phyloP scores from a whole-genome alignment of 495 filamentous ascomycete genomes.

The Lasiosphaeriaceae sp. region DNA sequence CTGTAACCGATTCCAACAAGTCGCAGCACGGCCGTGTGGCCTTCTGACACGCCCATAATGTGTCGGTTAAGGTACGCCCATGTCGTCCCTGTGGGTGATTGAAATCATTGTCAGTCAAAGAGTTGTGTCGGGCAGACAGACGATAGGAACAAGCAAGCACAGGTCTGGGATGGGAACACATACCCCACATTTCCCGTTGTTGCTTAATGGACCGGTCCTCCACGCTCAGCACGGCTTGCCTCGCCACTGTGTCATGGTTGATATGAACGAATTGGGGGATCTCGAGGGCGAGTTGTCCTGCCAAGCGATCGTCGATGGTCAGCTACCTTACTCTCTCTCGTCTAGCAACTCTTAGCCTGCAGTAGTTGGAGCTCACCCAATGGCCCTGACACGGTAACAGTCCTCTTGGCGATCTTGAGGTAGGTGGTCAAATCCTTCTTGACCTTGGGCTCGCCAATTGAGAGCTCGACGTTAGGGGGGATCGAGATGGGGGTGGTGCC shows the following conservation, averaged over 20 bases:
- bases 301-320: background rate
- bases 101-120: conserved; percentile 1
- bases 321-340: background rate
- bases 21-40: conserved; percentile 86
- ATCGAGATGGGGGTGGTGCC: conserved; percentile 77
- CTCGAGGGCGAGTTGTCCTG: conserved; percentile 66
- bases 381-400: conserved; percentile 69
- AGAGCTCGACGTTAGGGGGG: conserved; percentile 75
- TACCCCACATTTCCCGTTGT: conserved; percentile 98
- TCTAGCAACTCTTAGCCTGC: background rate
- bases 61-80: conserved; percentile 86
- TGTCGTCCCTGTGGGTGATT: conserved; percentile 61
- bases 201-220: conserved; percentile 58
- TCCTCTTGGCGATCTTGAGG: conserved; percentile 54
- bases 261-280: conserved; percentile 71
- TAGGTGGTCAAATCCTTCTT: conserved; percentile 50
- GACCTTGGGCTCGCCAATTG: conserved; percentile 55
- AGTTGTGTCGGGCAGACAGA: too few species aligned
- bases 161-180: too few species aligned
- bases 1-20: conserved; percentile 96
- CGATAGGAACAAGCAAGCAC: too few species aligned
- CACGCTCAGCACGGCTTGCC: conserved; percentile 63
- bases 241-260: conserved; percentile 54
- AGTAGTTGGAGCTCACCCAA: conserved; percentile 49
- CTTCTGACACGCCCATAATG: conserved; percentile 91